Evolutionary conservation across 345 rosid species (phyloP).

Genomic region (Erucastrum elatum): DNA sequence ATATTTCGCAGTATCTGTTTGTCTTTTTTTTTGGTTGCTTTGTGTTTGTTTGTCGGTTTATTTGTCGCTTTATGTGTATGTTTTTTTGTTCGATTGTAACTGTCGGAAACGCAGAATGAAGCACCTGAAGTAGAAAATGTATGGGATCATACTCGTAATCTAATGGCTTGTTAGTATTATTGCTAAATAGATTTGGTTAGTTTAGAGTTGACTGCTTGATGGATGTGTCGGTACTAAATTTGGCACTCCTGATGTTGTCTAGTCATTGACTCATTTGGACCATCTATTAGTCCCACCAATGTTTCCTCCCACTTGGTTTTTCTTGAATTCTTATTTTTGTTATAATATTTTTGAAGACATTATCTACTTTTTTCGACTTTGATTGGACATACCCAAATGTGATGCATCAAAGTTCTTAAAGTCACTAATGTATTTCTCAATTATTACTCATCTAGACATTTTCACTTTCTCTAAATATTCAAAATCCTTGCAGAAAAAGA

Average conservation of each 20-base stretch:
- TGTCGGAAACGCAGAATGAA: background rate
- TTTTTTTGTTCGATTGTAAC: background rate
- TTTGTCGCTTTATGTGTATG: background rate
- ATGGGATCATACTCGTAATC: background rate
- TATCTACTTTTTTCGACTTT: too few relatives aligned
- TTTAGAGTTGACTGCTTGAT: constrained; percentile 29
- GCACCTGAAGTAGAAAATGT: background rate
- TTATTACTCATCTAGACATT: background rate
- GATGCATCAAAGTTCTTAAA: background rate
- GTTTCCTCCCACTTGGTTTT: constrained; percentile 22
- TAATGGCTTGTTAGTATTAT: background rate
- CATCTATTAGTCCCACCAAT: constrained; percentile 36
- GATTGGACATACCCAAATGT: too few relatives aligned
- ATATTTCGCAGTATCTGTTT: constrained; percentile 23
- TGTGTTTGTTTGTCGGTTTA: constrained; percentile 9
- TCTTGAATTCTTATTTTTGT: background rate
- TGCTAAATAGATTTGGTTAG: background rate
- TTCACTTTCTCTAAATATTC: background rate
- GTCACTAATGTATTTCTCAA: background rate
- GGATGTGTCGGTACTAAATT: constrained; percentile 42
- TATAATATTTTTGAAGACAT: too few relatives aligned
- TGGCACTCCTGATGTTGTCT: constrained; percentile 40
- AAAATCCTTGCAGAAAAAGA: background rate
- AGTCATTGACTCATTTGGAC: constrained; percentile 39
- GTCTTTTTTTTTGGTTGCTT: constrained; percentile 17